Conservation (phyloP, 2,329 filamentous ascomycete genomes). For the Ceratocystis cubensis region DNA sequence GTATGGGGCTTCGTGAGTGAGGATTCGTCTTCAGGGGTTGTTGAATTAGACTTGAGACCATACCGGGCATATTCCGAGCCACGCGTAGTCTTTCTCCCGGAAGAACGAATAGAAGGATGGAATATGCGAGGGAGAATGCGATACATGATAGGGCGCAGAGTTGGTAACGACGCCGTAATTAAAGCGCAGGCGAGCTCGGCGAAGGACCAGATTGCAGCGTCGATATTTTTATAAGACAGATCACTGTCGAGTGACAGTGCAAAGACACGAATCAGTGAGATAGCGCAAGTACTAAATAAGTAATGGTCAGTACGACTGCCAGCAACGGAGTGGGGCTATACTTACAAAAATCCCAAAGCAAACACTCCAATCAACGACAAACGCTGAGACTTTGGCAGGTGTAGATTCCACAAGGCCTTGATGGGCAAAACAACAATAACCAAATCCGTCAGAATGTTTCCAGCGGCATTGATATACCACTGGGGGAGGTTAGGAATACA, state of each 20-base stretch:
- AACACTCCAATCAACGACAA: conserved; percentile 22
- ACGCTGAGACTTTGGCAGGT: conserved; percentile 22
- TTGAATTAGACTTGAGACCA: conserved; percentile 3
- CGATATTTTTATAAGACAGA: conserved; percentile 25
- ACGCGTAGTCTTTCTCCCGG: neutral
- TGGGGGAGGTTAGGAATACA: conserved; percentile 22
- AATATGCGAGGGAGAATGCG: conserved; percentile 25
- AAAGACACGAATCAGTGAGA: conserved; percentile 24
- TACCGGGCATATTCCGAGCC: conserved; percentile 13
- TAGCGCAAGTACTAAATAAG: conserved; percentile 23
- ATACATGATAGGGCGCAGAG: conserved; percentile 25
- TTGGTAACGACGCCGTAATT: conserved; percentile 24
- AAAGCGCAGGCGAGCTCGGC: conserved; percentile 24
- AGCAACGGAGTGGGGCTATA: neutral
- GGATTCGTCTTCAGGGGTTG: neutral
- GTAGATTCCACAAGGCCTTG: conserved; percentile 22
- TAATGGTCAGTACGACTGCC: neutral
- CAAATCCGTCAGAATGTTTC: conserved; percentile 23
- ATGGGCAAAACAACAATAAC: conserved; percentile 22
- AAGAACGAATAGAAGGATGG: conserved; percentile 14
- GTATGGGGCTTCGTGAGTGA: conserved; percentile 6
- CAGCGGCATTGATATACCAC: conserved; percentile 23
- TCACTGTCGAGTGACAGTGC: conserved; percentile 23
- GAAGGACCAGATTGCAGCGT: conserved; percentile 25
- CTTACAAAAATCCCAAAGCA: conserved; percentile 24